A percentile compares a stretch with the other conserved stretches of the same genome.
phyloP scores from a whole-genome alignment of 2,329 filamentous ascomycete species.

The Calonectria montana region DNA sequence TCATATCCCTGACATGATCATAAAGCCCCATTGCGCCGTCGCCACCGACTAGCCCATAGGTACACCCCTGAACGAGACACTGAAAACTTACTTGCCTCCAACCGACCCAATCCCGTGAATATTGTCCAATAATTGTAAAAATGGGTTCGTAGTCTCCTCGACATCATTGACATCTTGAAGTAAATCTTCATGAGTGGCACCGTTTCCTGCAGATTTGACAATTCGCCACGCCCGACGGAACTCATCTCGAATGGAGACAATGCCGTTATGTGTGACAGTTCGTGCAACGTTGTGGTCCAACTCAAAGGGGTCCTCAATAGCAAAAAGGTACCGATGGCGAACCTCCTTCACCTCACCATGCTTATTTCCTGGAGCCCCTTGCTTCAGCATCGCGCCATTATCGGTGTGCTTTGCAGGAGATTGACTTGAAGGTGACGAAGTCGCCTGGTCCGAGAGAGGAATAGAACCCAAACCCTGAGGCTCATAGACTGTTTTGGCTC shows the following conservation, averaged over 20 bases:
- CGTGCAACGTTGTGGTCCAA: constrained; percentile 87
- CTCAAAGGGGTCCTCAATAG: constrained; percentile 94
- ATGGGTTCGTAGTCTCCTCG: constrained; percentile 36
- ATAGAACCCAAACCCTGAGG: constrained; percentile 50
- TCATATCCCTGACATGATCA: neutral
- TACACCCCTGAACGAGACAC: neutral
- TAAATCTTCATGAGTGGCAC: constrained; percentile 58
- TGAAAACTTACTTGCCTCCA: neutral
- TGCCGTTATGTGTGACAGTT: constrained; percentile 85
- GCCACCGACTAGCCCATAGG: neutral
- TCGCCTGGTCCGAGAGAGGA: constrained; percentile 30
- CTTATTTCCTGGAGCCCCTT: constrained; percentile 40
- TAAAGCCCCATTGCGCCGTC: constrained; percentile 4
- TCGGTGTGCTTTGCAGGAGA: neutral
- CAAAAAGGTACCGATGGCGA: constrained; percentile 84
- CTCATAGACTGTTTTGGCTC: constrained; percentile 78
- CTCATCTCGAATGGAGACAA: constrained; percentile 85
- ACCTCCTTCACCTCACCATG: constrained; percentile 71
- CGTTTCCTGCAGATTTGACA: constrained; percentile 65
- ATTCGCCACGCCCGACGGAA: constrained; percentile 84
- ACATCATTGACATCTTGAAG: constrained; percentile 60
- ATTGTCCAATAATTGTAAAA: constrained; percentile 46
- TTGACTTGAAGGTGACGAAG: neutral
- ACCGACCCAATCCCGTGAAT: constrained; percentile 46
- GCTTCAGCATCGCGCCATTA: constrained; percentile 22